Percentiles rank a stretch among this genome's conserved stretches.
These are phyloP conservation scores for Daldinia loculata DNA, from an alignment of 495 filamentous ascomycete species.

Conservation along the genomic window DNA sequence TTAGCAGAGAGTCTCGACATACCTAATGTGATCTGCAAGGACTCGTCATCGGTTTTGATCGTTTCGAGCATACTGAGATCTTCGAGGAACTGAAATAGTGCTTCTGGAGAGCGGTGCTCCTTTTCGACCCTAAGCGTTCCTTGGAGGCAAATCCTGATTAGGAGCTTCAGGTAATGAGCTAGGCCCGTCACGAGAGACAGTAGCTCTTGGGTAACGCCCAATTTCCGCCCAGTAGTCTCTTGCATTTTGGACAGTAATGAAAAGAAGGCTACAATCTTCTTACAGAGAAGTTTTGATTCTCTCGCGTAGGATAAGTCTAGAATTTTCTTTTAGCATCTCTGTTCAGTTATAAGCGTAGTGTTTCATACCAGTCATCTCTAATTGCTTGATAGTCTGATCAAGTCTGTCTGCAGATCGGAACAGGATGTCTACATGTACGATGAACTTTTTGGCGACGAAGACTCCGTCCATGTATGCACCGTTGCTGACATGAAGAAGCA, in stretches of 20 bases:
- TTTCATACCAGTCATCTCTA: slow-evolving; percentile 77
- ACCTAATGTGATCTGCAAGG: slow-evolving; percentile 76
- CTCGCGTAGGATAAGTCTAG: slow-evolving; percentile 87
- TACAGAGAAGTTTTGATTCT: slow-evolving; percentile 97
- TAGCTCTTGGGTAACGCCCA: slow-evolving; percentile 96
- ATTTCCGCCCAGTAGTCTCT: slow-evolving; percentile 83
- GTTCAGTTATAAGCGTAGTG: neutral
- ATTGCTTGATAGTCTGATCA: slow-evolving; percentile 71
- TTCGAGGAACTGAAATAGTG: slow-evolving; percentile 80
- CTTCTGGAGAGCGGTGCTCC: slow-evolving; percentile 75
- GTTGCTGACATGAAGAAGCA: slow-evolving; percentile 99
- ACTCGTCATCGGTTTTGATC: slow-evolving; percentile 72
- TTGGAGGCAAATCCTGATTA: slow-evolving; percentile 96
- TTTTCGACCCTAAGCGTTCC: slow-evolving; percentile 91
- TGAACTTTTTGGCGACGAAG: slow-evolving; percentile 95
- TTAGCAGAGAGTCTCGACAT: slow-evolving; percentile 77
- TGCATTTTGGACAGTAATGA: slow-evolving; percentile 91
- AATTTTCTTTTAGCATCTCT: slow-evolving; percentile 29
- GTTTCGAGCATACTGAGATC: slow-evolving; percentile 79
- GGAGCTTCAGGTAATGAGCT: slow-evolving; percentile 96
- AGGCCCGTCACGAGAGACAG: slow-evolving; percentile 94
- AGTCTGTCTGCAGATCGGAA: slow-evolving; percentile 89
- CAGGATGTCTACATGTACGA: slow-evolving; percentile 92
- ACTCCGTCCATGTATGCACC: slow-evolving; percentile 96
- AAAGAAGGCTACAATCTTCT: slow-evolving; percentile 99